These are phyloP conservation scores for Phytophthora litchii DNA, from an alignment of 352 stramenopile genomes.

Conservation along the genomic window DNA sequence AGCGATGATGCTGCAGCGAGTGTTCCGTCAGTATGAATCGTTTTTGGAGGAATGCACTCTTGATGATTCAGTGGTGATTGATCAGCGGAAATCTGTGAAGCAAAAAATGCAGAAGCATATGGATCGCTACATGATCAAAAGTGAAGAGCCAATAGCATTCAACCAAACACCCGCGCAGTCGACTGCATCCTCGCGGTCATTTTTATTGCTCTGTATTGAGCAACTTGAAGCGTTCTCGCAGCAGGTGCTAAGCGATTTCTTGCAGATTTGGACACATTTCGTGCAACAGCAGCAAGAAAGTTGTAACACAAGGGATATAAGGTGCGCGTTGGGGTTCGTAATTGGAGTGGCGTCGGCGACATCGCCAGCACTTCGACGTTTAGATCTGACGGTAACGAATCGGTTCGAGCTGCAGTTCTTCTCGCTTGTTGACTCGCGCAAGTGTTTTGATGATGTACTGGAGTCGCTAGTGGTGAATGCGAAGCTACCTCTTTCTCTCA, in stretches of 20 bases:
- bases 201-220: conserved; percentile 76
- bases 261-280: conserved; percentile 76
- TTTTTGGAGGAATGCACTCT: conserved; percentile 30
- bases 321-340: conserved; percentile 56
- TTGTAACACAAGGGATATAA: background rate
- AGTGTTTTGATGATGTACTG: conserved; percentile 77
- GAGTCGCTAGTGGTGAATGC: conserved; percentile 72
- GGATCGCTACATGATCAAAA: conserved; percentile 42
- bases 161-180: background rate
- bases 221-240: conserved; percentile 71
- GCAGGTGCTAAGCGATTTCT: conserved; percentile 66
- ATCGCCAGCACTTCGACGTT: conserved; percentile 66
- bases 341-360: conserved; percentile 72
- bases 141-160: conserved; percentile 2
- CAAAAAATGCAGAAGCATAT: conserved; percentile 36
- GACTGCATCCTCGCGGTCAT: conserved; percentile 34
- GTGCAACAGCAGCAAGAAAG: conserved; percentile 27
- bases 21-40: conserved; percentile 37
- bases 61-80: conserved; percentile 8
- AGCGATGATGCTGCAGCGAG: conserved; percentile 51
- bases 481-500: conserved; percentile 61
- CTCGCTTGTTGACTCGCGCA: conserved; percentile 73
- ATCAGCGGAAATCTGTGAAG: conserved; percentile 27
- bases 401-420: conserved; percentile 81
- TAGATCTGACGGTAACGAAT: conserved; percentile 59